Base-by-base conservation (phyloP, 2,329 filamentous ascomycete species). In the Clonostachys chloroleuca region DNA sequence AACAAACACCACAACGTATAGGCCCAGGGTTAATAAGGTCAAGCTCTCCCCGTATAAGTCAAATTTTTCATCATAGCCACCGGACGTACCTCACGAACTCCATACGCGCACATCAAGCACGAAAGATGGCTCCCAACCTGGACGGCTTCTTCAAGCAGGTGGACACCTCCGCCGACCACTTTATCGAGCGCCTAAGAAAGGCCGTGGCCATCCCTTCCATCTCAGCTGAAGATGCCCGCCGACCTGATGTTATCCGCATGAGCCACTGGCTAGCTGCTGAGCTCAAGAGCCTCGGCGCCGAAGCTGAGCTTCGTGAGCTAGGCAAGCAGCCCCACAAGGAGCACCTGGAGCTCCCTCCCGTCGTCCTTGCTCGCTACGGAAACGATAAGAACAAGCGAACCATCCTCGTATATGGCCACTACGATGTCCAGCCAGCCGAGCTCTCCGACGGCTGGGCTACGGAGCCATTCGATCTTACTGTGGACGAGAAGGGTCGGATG, bases 141-240 rank as follows among this genome's bases (percentile, higher is more conserved):
- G 89, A 96, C 68, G 79, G 85, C 54, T 97, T 87, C 77, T 97
- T 96, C 78, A 84, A 89, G 72, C 84, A 96, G 80, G 90, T 96
- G 59, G 91, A 96, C 69, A 73, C 72, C 64, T 77, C 92, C 60
- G 80, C 90, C 44, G 81, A 84, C 56, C 76, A 82, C 63, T 96
- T 96, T 73, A 95, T 96, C 68, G 87, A 95, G 59, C 86, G 92
- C 58, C 83, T 99, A 51, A 81, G 89, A 62, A 84, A 92, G 69
- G 94, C 94, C 47, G 94, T 99, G 50, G 92, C 92, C 45, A 99
- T 99, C 60, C 94, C 94, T 17, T 99, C 94, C 53, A 80, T 99
- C 65, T 97, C 92, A 34, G 89, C 92, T 43, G 92, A 96, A 53
- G 90, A 94, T 62, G 86, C 87, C 57, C 86, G 89, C 62, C 85